Conservation (phyloP, 192 early-diverging fungal genomes). For the Funneliformis mosseae region DNA sequence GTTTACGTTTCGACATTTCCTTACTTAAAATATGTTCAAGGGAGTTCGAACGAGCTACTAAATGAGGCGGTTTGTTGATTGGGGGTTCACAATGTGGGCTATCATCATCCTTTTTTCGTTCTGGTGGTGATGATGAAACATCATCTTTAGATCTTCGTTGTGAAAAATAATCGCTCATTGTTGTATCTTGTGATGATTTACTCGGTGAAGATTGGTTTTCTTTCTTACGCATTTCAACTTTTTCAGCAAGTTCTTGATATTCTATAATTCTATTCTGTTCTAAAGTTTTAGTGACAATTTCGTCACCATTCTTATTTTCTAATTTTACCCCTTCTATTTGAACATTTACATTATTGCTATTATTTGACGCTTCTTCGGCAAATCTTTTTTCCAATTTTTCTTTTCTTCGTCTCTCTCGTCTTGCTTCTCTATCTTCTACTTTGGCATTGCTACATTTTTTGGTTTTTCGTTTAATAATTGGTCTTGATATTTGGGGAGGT, state of each 20-base stretch:
- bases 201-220: conserved; percentile 7
- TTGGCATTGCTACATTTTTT: conserved; percentile 32
- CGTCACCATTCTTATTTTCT: background rate
- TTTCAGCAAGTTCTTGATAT: background rate
- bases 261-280: background rate
- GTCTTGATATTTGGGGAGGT: background rate
- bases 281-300: background rate
- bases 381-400: background rate
- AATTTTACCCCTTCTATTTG: background rate
- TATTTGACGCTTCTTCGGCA: background rate
- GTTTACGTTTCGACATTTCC: background rate
- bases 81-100: background rate
- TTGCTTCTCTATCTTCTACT: conserved; percentile 15
- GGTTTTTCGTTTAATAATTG: conserved; percentile 17
- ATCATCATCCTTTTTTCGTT: background rate
- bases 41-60: background rate
- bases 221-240: background rate
- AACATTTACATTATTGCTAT: conserved; percentile 4
- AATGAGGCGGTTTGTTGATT: background rate
- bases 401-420: conserved; percentile 6
- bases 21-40: background rate
- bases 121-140: background rate
- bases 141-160: background rate
- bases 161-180: background rate
- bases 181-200: background rate